These are phyloP conservation scores for Dryas alaskensis DNA, from an alignment of 306 rosid genomes.

Conservation along the genomic window DNA sequence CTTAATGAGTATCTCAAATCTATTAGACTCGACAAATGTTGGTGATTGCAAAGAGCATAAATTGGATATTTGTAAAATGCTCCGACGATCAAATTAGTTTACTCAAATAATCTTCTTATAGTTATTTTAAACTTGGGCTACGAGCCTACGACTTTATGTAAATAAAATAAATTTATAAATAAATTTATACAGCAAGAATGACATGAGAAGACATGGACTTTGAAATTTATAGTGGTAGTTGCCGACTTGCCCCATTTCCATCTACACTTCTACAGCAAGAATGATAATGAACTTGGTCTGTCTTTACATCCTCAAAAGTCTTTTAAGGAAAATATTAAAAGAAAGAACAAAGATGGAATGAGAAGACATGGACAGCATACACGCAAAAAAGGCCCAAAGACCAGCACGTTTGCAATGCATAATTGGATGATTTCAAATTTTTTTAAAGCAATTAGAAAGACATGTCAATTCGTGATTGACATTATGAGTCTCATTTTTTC, in stretches of 20 bases:
- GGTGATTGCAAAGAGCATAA: too few relatives aligned
- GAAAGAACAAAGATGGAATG: background rate
- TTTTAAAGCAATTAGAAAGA: background rate
- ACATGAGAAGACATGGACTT: too few relatives aligned
- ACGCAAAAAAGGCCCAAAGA: slow-evolving; percentile 1
- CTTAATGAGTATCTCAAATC: too few relatives aligned
- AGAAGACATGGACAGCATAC: slow-evolving; percentile 6
- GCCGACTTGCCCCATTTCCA: background rate
- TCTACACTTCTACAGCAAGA: background rate
- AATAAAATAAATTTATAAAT: too few relatives aligned
- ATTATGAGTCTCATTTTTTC: background rate
- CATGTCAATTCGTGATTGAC: background rate
- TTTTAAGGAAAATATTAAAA: background rate
- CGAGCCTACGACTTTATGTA: too few relatives aligned
- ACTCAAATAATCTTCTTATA: too few relatives aligned
- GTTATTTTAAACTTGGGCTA: too few relatives aligned
- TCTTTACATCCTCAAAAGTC: slow-evolving; percentile 10
- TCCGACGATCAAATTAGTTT: too few relatives aligned
- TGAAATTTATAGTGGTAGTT: background rate
- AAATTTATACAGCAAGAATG: too few relatives aligned
- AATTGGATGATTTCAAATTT: background rate
- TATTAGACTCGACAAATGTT: too few relatives aligned
- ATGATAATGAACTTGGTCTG: slow-evolving; percentile 6
- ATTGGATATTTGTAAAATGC: too few relatives aligned
- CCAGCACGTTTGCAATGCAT: slow-evolving; percentile 6